Percentiles rank a stretch among this genome's conserved stretches.
Conservation (phyloP, 2,329 filamentous ascomycete species). For the Phoma sp. region DNA sequence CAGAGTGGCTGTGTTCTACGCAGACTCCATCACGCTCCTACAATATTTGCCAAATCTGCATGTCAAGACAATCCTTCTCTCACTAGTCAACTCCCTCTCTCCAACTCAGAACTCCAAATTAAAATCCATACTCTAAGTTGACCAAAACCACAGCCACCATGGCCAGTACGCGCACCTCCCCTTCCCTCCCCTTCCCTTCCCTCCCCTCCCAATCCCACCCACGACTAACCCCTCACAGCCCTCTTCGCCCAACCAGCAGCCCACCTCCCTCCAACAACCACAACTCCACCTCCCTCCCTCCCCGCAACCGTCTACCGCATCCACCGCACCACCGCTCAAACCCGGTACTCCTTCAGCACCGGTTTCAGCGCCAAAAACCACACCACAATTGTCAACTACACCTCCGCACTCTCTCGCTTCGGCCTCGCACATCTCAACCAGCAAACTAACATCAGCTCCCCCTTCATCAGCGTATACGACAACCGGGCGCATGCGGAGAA, state of each 20-base stretch:
- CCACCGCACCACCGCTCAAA: constrained; percentile 36
- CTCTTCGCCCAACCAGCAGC: constrained; percentile 13
- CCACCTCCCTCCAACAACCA: constrained; percentile 7
- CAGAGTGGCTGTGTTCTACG: no score
- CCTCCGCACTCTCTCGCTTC: constrained; percentile 31
- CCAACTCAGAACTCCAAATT: no score
- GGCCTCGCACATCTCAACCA: constrained; percentile 38
- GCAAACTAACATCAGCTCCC: constrained; percentile 43
- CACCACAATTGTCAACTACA: constrained; percentile 40
- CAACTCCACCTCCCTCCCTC: constrained; percentile 27
- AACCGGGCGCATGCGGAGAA: constrained; percentile 33
- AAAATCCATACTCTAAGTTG: no score
- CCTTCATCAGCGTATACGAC: constrained; percentile 44
- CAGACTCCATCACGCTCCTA: no score
- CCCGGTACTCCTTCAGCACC: constrained; percentile 36
- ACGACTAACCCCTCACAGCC: constrained; percentile 9
- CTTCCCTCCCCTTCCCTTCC: no score
- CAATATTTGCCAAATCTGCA: no score
- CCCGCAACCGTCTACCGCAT: constrained; percentile 41
- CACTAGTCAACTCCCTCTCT: no score
- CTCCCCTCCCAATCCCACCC: no score
- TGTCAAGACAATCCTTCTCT: no score
- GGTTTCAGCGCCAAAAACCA: constrained; percentile 46
- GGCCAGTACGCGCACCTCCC: no score
- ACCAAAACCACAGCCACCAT: not conserved